phyloP scores from a whole-genome alignment of 164 flowering plant genomes.

The Malania oleifera region DNA sequence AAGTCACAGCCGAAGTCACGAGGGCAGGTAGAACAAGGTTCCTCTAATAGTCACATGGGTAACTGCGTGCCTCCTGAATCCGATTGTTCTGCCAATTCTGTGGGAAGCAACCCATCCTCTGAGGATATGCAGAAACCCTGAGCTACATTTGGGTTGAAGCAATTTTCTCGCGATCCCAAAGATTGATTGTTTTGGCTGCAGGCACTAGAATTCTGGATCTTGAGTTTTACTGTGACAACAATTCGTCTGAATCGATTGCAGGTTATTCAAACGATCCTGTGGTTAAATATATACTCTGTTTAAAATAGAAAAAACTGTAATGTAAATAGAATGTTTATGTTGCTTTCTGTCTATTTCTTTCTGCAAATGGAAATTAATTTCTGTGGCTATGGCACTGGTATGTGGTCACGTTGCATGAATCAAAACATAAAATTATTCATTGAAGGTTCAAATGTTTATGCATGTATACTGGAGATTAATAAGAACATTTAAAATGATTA shows the following conservation, averaged over 20 bases:
- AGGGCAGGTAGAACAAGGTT: slow-evolving; percentile 33
- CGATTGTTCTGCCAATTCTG: slow-evolving; percentile 21
- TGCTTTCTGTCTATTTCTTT: background rate
- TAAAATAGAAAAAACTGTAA: background rate
- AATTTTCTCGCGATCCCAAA: background rate
- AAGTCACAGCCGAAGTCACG: slow-evolving; percentile 40
- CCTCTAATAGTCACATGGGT: slow-evolving; percentile 23
- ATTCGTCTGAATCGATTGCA: too few species aligned
- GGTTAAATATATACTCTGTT: too few species aligned
- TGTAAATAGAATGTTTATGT: slow-evolving; percentile 4
- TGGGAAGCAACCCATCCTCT: slow-evolving; percentile 24
- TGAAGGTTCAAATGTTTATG: too few species aligned
- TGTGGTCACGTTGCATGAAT: too few species aligned
- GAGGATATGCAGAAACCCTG: slow-evolving; percentile 44
- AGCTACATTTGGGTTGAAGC: background rate
- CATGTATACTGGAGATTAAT: too few species aligned
- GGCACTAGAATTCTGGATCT: background rate
- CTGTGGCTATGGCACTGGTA: background rate
- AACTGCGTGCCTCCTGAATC: slow-evolving; percentile 26
- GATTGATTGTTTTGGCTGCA: background rate
- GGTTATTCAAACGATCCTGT: too few species aligned
- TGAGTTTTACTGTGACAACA: too few species aligned
- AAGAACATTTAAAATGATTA: too few species aligned
- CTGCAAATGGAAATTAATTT: background rate
- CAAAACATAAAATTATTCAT: too few species aligned